Percentiles rank a stretch among this genome's conserved stretches.
Evolutionary conservation across 2,329 filamentous ascomycete genomes (phyloP).

Genomic region (Pyrenophora tritici-repentis): DNA sequence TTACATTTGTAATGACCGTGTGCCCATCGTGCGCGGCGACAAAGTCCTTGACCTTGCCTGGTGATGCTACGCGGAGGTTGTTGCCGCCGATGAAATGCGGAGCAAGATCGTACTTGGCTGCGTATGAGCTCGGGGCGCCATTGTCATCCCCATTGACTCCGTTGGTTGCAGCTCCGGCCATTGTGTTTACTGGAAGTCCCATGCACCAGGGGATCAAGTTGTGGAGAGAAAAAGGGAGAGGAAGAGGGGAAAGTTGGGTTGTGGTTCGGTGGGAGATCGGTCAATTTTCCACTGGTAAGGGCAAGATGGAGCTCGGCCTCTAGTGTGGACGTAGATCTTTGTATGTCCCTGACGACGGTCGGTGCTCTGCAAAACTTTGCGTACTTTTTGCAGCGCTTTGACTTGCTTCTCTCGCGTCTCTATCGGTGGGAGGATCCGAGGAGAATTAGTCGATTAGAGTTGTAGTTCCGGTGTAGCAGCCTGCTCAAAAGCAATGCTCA

Average conservation of each 20-base stretch:
- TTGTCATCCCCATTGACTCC: conserved; percentile 54
- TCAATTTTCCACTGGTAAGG: conserved; percentile 30
- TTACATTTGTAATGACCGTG: conserved; percentile 96
- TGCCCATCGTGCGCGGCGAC: conserved; percentile 87
- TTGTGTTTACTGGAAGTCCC: conserved; percentile 36
- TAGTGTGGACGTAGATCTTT: conserved; percentile 26
- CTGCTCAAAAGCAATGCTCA: conserved; percentile 11
- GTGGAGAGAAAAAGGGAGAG: conserved; percentile 15
- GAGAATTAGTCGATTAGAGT: conserved; percentile 28
- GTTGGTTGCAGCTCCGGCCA: conserved; percentile 42
- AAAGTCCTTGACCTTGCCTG: conserved; percentile 94
- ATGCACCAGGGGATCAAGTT: conserved; percentile 29
- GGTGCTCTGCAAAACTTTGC: conserved; percentile 6
- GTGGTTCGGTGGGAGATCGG: conserved; percentile 24
- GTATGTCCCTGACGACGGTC: conserved; percentile 7
- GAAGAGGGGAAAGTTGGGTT: conserved; percentile 15
- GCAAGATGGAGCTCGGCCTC: conserved; percentile 29
- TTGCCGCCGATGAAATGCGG: conserved; percentile 98
- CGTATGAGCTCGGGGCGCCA: conserved; percentile 67
- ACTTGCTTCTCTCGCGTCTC: conserved; percentile 6
- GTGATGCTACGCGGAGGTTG: conserved; percentile 76
- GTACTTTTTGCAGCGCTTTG: not conserved
- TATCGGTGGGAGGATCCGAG: conserved; percentile 27
- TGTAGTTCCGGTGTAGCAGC: conserved; percentile 14
- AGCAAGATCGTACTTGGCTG: conserved; percentile 80